Evolutionary conservation across 345 rosid species (phyloP), one percentile per base, ranked within the genome.

Genomic region (Psidium friedrichsthalianum): DNA sequence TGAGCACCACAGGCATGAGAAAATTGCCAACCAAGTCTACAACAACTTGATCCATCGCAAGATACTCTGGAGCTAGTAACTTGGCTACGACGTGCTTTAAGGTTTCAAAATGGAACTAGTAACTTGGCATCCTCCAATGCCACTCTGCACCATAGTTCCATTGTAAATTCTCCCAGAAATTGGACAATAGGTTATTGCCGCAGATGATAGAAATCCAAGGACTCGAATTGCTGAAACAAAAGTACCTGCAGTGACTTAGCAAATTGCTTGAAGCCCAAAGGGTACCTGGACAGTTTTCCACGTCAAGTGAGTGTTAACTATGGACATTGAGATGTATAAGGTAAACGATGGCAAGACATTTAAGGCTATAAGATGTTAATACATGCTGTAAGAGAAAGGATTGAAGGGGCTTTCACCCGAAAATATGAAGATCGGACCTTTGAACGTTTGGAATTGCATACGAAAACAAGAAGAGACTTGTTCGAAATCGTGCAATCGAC

Each of bases 31-130:
- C 97, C 54, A 95, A 87, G 8, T 90, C 91, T 40, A 91, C 25
- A 82, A 94, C 98, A 82, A 93, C 93, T 49, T 88, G 88, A 87
- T 94, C 83, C 87, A 89, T 74, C 22, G 97, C 92, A 44, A 96
- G 93, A 87, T 95, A 96, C 86, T 96, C 98, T 25, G 97, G 98
- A 89, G 98, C 95, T 20, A 98, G 90, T 81, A 3, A 36, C 36
- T 36, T 36, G 36, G 36, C 40, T 59, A 14, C 74, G 13, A 14
- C 40, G 6, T 14, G 10, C 74, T 59, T 59, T 59, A 13, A 27
- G 40, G 74, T 27, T 59, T 29, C 74, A 6, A 18, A 27, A 58
- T 58, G 64, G 64, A 58, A n/a, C 27, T 58, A 12, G 64, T 58
- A n/a, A 58, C 32, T 58, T 11, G 0, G 18, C 64, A 58, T 58